Percentiles rank a stretch among this genome's conserved stretches.
Evolutionary conservation across 306 rosid genomes (phyloP).

Genomic region (Lathyrus oleraceus): DNA sequence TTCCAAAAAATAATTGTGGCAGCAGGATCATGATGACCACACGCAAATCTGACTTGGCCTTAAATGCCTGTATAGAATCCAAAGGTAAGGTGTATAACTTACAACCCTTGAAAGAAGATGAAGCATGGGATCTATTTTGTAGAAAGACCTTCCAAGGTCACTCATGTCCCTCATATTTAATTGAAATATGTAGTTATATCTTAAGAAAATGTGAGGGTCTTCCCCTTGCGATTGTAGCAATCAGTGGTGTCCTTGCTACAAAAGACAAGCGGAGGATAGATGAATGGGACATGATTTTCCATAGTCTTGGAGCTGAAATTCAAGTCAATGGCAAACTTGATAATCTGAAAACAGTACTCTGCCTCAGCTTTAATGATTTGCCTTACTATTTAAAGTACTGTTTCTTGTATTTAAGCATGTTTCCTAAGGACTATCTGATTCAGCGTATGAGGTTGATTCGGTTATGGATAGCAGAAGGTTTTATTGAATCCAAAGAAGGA

Average conservation of each 20-base stretch:
- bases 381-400: slow-evolving; percentile 49
- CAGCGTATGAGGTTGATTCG: slow-evolving; percentile 48
- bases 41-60: slow-evolving; percentile 45
- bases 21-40: slow-evolving; percentile 65
- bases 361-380: slow-evolving; percentile 50
- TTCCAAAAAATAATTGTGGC: slow-evolving; percentile 49
- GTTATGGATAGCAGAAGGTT: slow-evolving; percentile 56
- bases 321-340: slow-evolving; percentile 40
- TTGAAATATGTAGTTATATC: slow-evolving; percentile 33
- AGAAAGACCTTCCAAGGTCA: slow-evolving; percentile 48
- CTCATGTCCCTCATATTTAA: slow-evolving; percentile 49
- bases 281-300: slow-evolving; percentile 51
- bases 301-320: slow-evolving; percentile 47
- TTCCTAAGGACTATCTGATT: slow-evolving; percentile 47
- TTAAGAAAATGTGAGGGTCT: slow-evolving; percentile 60
- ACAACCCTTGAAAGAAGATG: slow-evolving; percentile 44
- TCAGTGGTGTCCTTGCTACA: slow-evolving; percentile 52
- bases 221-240: slow-evolving; percentile 70
- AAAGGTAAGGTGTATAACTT: slow-evolving; percentile 38
- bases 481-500: slow-evolving; percentile 46
- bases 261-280: slow-evolving; percentile 48
- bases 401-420: slow-evolving; percentile 50
- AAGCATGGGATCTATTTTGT: slow-evolving; percentile 51
- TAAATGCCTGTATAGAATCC: slow-evolving; percentile 30
- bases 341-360: slow-evolving; percentile 42